Evolutionary conservation across 306 rosid genomes (phyloP).

Genomic region (Hylodesmum podocarpum): DNA sequence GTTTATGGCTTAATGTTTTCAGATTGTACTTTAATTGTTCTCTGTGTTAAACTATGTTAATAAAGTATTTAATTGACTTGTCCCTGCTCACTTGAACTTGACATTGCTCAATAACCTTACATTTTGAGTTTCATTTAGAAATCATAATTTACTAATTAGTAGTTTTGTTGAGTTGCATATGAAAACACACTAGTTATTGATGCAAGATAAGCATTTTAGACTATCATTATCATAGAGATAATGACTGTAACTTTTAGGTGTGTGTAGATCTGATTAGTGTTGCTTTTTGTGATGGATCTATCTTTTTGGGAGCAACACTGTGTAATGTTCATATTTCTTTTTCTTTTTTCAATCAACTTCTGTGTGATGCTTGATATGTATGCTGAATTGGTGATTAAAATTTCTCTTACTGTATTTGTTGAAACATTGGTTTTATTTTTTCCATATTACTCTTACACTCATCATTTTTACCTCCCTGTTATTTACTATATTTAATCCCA

Average conservation of each 20-base stretch:
- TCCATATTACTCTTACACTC: neutral
- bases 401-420: neutral
- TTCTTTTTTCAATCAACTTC: neutral
- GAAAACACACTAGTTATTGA: neutral
- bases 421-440: slow-evolving; percentile 6
- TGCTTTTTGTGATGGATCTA: neutral
- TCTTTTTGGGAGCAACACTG: neutral
- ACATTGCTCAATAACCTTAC: neutral
- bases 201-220: neutral
- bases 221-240: neutral
- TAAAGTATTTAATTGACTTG: neutral
- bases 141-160: neutral
- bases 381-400: slow-evolving; percentile 6
- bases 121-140: slow-evolving; percentile 1
- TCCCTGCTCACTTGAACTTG: neutral
- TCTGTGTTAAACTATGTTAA: neutral
- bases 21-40: neutral
- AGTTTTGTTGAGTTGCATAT: neutral
- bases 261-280: slow-evolving; percentile 5
- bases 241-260: neutral
- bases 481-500: neutral
- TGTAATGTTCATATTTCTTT: neutral
- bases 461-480: neutral
- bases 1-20: neutral
- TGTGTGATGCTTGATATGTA: neutral